Percentiles rank a stretch among this genome's conserved stretches.
These are phyloP conservation scores for Umbelopsis vinacea DNA, from an alignment of 192 early-diverging fungal species.

Conservation along the genomic window DNA sequence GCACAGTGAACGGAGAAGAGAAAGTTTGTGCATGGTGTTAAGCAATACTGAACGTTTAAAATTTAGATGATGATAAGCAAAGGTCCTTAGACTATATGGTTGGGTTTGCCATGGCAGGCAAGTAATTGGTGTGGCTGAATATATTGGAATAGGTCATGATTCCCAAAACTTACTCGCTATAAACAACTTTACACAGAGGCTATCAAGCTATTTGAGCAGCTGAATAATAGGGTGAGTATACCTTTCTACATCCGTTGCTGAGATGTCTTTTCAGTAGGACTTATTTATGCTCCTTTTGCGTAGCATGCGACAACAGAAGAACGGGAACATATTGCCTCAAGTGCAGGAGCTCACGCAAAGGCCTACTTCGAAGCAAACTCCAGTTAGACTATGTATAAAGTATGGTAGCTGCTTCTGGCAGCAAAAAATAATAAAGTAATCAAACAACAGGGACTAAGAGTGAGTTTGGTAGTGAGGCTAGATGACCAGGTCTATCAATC, in stretches of 20 bases:
- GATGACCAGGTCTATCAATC: no score
- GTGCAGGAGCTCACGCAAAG: conserved; percentile 7
- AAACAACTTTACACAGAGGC: neutral
- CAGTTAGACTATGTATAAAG: neutral
- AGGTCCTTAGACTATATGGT: conserved; percentile 7
- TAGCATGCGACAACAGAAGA: conserved; percentile 9
- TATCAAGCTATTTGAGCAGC: conserved; percentile 4
- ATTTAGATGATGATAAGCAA: neutral
- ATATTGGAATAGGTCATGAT: neutral
- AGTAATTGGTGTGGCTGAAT: neutral
- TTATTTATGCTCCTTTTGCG: no score
- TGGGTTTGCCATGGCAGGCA: conserved; percentile 13
- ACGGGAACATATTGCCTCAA: conserved; percentile 1
- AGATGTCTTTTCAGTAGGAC: no score
- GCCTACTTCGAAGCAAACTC: neutral
- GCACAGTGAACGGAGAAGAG: neutral
- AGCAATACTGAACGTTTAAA: neutral
- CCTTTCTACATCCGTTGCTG: neutral
- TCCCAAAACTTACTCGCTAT: neutral
- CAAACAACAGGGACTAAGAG: no score
- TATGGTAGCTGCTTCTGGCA: neutral
- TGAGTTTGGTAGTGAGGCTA: no score
- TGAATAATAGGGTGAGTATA: conserved; percentile 15
- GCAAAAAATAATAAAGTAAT: neutral
- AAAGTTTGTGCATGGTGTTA: neutral